Base-by-base conservation (phyloP, 2,329 filamentous ascomycete species). In the Macrophomina pseudophaseolina region DNA sequence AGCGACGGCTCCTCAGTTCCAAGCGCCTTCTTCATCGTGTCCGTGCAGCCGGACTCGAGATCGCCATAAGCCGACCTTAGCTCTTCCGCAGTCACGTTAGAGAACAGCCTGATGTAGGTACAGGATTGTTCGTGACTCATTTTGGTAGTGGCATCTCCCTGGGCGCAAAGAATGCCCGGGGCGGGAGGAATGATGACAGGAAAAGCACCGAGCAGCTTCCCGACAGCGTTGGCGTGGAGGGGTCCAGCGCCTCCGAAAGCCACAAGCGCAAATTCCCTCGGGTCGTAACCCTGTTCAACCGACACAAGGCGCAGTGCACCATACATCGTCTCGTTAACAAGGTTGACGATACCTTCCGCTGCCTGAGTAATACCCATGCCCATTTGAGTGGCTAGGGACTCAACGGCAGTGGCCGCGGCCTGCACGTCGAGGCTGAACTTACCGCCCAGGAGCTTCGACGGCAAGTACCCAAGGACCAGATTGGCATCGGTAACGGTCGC, bases 111-210 rank as follows among this genome's bases (percentile, higher is more conserved):
- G 68, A 84, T 84, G 62, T 80, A 84, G 0, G 82, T 82, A 64
- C 74, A 74, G 2, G 81, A 83, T 64, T 82, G 75, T 49, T 82
- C 80, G 58, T 83, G 81, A 48, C 80, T 80, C 70, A 85, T 78
- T 68, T 82, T 82, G 0, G 83, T 85, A 0, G 80, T 83, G 3
- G 79, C 81, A 73, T 85, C 83, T 0, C 83, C 83, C 65, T 82
- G 80, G 2, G 83, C 83, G 67, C 83, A 85, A 0, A 85, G 73
- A 9, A 83, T 81, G 28, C 83, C 83, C 4, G 83, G 83, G 1
- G 81, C 81, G 1, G 80, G 82, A 11, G 83, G 83, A 2, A 85
- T 75, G n/a, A 85, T 84, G n/a, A 85, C 82, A 4, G 83, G 83
- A 80, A 81, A 85, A 2, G 82, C 80, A 0, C 81, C 81, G 5